Evolutionary conservation across 2,329 filamentous ascomycete genomes (phyloP), one percentile per base, ranked within the genome.

Genomic region (Botrytis fragariae): DNA sequence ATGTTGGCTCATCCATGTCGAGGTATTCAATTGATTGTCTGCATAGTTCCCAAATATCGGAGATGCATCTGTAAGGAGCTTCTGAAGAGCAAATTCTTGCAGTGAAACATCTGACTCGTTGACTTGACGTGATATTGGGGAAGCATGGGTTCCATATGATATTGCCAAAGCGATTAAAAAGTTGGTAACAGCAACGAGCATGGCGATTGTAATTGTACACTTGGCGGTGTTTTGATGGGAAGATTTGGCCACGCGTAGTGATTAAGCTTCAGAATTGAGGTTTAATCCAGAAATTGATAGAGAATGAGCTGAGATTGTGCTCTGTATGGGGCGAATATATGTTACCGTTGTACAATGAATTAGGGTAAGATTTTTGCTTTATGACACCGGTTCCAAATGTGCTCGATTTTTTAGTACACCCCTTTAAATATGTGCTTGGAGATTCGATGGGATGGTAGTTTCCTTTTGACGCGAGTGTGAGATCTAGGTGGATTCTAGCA

Each of bases 1-100:
- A 59, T 85, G 81, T 0, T 63, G 72, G 37, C 81, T 80, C 86
- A 87, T 87, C 86, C 86, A 87, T 60, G 79, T 79, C 3, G 84
- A 77, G 6, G 80, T 81, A 37, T 74, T 72, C 1, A 67, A 72
- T 1, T 75, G 73, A 8, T 72, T 75, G 12, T 78, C 79, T 7
- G 71, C 70, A 61, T 81, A 82, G 20, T 76, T 25, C 20, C 85
- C 85, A 75, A 86, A 84, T 32, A 86, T 81, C 20, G 84, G 83
- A 2, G 81, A 78, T 25, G 83, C 83, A 76, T 84, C 82, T 20
- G 75, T 51, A 3, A 86, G 81, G 18, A 85, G 79, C 72, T 85
- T 84, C 54, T 83, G 77, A 12, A 86, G 78, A 4, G 84, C 84
- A 45, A 83, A 77, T 22, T 81, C 75, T n/a, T 78, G 78, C 20